These are phyloP conservation scores for Globisporangium echinulatum DNA, from an alignment of 352 stramenopile genomes.

Conservation along the genomic window DNA sequence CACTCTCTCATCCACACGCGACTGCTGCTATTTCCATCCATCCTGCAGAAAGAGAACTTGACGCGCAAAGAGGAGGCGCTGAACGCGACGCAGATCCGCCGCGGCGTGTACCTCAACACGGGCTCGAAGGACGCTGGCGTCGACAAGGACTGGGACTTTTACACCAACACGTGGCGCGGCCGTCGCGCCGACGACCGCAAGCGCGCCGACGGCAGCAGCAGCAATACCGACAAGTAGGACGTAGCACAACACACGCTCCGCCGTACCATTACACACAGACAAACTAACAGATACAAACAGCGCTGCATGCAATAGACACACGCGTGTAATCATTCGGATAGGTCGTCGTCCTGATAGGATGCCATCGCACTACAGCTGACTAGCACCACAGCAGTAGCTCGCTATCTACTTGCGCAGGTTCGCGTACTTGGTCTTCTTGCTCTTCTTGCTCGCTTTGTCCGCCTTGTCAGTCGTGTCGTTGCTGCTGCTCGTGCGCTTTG, in stretches of 20 bases:
- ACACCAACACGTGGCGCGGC: slow-evolving; percentile 55
- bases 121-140: slow-evolving; percentile 69
- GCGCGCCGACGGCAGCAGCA: neutral
- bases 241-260: too few relatives aligned
- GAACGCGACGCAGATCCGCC: slow-evolving; percentile 68
- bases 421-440: slow-evolving; percentile 74
- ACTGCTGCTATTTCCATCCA: neutral
- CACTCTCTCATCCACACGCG: neutral
- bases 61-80: slow-evolving; percentile 51
- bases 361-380: neutral
- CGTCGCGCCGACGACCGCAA: slow-evolving; percentile 34
- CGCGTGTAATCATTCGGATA: neutral
- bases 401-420: slow-evolving; percentile 42
- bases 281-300: neutral
- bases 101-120: slow-evolving; percentile 77
- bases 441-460: slow-evolving; percentile 30
- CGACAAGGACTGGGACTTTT: slow-evolving; percentile 79
- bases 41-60: slow-evolving; percentile 41
- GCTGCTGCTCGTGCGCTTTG: slow-evolving; percentile 28
- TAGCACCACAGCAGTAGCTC: neutral
- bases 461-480: slow-evolving; percentile 24
- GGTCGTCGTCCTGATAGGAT: neutral
- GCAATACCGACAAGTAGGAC: neutral
- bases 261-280: neutral
- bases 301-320: too few relatives aligned